phyloP scores from a whole-genome alignment of 2,329 filamentous ascomycete genomes.

The Periglandula ipomoeae region DNA sequence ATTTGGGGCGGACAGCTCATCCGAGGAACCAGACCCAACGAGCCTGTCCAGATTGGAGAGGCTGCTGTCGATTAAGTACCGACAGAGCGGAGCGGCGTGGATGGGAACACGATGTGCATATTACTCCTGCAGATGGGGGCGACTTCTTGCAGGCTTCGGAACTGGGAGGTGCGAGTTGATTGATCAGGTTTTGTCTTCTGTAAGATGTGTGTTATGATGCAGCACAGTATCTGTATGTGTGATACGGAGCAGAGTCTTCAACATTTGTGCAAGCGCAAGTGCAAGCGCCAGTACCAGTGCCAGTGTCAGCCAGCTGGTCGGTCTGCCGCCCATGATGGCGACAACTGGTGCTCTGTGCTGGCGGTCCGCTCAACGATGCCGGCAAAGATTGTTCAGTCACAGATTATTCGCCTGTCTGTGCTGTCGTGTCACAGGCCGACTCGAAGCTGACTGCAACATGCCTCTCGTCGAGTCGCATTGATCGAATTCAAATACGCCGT shows the following conservation, averaged over 20 bases:
- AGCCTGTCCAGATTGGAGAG: not conserved
- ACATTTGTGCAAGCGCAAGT: no score
- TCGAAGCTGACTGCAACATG: not conserved
- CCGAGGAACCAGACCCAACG: not conserved
- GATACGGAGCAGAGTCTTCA: no score
- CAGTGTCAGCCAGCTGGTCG: no score
- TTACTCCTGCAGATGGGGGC: not conserved
- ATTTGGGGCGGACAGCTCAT: not conserved
- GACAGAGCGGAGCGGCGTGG: constrained; percentile 1
- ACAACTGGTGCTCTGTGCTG: not conserved
- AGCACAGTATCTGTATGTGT: not conserved
- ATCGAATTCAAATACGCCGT: no score
- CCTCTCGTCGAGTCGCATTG: no score
- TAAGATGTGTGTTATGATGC: not conserved
- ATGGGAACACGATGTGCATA: not conserved
- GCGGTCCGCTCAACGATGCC: not conserved
- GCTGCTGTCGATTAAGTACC: not conserved
- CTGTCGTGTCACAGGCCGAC: not conserved
- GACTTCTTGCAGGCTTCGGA: not conserved
- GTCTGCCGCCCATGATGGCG: not conserved
- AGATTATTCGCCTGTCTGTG: no score
- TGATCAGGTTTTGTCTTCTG: not conserved
- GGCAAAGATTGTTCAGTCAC: no score
- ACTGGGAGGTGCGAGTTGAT: not conserved
- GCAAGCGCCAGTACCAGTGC: no score